These are phyloP conservation scores for Lecanosticta acicola DNA, from an alignment of 2,329 filamentous ascomycete genomes.

Conservation along the genomic window DNA sequence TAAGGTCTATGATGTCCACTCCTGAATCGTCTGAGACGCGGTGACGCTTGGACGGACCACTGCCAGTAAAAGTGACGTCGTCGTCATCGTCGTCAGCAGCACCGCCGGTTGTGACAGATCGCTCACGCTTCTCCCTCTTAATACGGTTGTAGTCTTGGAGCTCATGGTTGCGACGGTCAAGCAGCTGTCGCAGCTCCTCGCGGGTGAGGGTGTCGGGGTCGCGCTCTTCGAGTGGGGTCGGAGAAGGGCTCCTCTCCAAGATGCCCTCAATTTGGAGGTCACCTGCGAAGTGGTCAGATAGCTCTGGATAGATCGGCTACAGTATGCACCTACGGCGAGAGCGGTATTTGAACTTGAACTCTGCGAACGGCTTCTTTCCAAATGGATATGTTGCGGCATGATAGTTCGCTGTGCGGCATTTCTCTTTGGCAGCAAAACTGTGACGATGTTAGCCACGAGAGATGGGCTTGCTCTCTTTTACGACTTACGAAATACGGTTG, in stretches of 20 bases:
- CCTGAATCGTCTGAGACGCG: constrained; percentile 16
- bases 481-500: constrained; percentile 19
- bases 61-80: constrained; percentile 9
- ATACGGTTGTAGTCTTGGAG: constrained; percentile 10
- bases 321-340: constrained; percentile 21
- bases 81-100: constrained; percentile 18
- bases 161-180: constrained; percentile 11
- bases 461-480: background rate
- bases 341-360: constrained; percentile 25
- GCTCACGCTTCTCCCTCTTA: constrained; percentile 21
- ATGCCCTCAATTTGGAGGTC: constrained; percentile 28
- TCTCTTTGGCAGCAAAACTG: constrained; percentile 11
- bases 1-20: constrained; percentile 23
- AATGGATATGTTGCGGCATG: too few relatives aligned
- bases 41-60: constrained; percentile 6
- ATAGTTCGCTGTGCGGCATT: too few relatives aligned
- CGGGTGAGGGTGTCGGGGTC: constrained; percentile 21
- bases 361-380: constrained; percentile 17
- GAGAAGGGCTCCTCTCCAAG: constrained; percentile 23
- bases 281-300: constrained; percentile 11
- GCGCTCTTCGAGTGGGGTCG: constrained; percentile 24
- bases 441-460: background rate
- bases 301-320: background rate
- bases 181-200: constrained; percentile 24
- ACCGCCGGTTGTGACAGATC: constrained; percentile 8